Base-by-base conservation (phyloP, 768 basidiomycete species). In the Macrolepiota dolichaula region DNA sequence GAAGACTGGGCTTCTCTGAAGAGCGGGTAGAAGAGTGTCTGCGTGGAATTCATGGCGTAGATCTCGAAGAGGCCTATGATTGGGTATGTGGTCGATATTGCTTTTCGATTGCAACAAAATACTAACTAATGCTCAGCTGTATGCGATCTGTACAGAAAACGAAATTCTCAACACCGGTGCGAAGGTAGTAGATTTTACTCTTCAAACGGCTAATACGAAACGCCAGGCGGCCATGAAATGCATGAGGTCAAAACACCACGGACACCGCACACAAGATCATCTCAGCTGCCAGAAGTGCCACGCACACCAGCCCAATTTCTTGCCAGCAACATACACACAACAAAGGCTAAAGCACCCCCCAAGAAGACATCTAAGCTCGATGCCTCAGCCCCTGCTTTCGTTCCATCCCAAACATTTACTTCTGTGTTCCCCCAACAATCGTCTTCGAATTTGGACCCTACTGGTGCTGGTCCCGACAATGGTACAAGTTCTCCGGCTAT, bases 41-140 rank as follows among this genome's bases (percentile, higher is more conserved):
- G 49, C 73, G 76, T 54, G 72, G 79, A 5, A 84, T 93, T 27
- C 72, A 77, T 27, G 83, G 87, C 12, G 74, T 89, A 35, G 91
- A 92, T 25, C 75, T 94, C n/a, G 96, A 98, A 15, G 90, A 94
- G 55, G 94, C 92, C 10, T 82, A 91, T 56, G 89, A 95, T 69
- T 98, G 96, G 96, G 94, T 96, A 65, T 59, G 85, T 57, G 35
- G 24, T 11, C n/a, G 17, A 19, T 56, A 7, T 7, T 38, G 22
- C 49, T 22, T 52, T 25, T 27, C 36, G 51, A 17, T 40, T 55
- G 35, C 15, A 13, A 36, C 9, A 12, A 32, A 22, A 9, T 50
- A 15, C 12, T 40, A 19, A 4, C 35, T n/a, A 61, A 51, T 40
- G 59, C 24, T 40, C 53, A 94, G 93, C 78, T 94, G 37, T 84